phyloP scores from a whole-genome alignment of 768 basidiomycete genomes.

The Gymnopilus junonius region DNA sequence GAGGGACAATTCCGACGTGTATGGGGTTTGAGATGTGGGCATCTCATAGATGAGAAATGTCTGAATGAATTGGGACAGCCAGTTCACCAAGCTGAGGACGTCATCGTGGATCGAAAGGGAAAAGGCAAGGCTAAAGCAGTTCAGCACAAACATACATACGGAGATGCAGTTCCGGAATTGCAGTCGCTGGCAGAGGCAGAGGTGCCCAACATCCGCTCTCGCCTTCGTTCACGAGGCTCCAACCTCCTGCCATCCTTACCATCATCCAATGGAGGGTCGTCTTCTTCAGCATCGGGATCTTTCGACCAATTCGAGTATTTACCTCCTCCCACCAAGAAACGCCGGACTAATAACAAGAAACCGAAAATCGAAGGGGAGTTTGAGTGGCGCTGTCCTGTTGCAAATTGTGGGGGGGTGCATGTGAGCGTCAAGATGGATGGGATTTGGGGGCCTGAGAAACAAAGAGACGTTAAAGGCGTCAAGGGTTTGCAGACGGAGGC shows the following conservation, averaged over 20 bases:
- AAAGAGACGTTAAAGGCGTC: slow-evolving; percentile 21
- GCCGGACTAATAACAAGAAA: slow-evolving; percentile 32
- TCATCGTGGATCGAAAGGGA: slow-evolving; percentile 42
- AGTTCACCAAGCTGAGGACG: slow-evolving; percentile 12
- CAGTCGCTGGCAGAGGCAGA: slow-evolving; percentile 25
- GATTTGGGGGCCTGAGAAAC: slow-evolving; percentile 62
- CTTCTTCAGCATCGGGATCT: slow-evolving; percentile 11
- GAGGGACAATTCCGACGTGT: slow-evolving; percentile 53
- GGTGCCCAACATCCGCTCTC: slow-evolving; percentile 52
- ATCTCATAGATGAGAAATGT: slow-evolving; percentile 81
- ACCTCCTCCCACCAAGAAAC: slow-evolving; percentile 25
- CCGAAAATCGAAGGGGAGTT: slow-evolving; percentile 50
- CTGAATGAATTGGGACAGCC: slow-evolving; percentile 61
- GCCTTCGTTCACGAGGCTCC: slow-evolving; percentile 53
- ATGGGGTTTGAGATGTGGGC: slow-evolving; percentile 79
- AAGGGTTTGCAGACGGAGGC: slow-evolving; percentile 27
- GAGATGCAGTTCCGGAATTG: slow-evolving; percentile 10
- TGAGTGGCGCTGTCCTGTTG: slow-evolving; percentile 70
- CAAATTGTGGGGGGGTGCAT: slow-evolving; percentile 57
- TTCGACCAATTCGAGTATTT: neutral
- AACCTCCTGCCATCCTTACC: slow-evolving; percentile 1
- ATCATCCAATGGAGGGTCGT: slow-evolving; percentile 1
- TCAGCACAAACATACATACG: slow-evolving; percentile 11
- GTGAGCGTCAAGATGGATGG: slow-evolving; percentile 61
- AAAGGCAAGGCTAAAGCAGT: slow-evolving; percentile 43